Base-by-base conservation (phyloP, 768 basidiomycete genomes). In the Hericium rajendrae region DNA sequence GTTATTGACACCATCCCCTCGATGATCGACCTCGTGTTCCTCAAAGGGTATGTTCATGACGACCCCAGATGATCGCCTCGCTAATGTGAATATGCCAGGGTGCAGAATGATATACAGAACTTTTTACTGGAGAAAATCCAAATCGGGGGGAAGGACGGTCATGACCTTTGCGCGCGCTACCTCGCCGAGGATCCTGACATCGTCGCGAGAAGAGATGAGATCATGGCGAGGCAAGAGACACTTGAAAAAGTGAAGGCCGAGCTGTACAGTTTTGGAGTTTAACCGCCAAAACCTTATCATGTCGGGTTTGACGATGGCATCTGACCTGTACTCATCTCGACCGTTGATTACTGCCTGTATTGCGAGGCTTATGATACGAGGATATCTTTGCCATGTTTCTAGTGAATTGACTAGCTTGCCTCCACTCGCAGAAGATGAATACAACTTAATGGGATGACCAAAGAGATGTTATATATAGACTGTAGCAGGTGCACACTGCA, bases 1-100 rank as follows among this genome's bases (percentile, higher is more conserved):
- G 67, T 78, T 57, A 75, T 78, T 53, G 77, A 79, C 59, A 69
- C 68, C 53, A 62, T 78, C 4, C 76, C 78, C 12, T 68, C 55
- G 22, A 61, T 64, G 24, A 71, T 68, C 48, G 69, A 69, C 52
- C 63, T 59, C 22, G 22, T 16, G n/a, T 54, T 54, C 41, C 16
- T 54, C 4, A 10, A 43, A 41, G 54, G 61, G 56, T 49, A 46
- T 48, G 62, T 58, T 15, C 58, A 65, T 13, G 9, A 62, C 60
- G 10, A 10, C 37, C 16, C 18, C n/a, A 12, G 37, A 11, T 11
- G 38, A 38, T 53, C n/a, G 5, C 15, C 5, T 43, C 11, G 6
- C 52, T 53, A 24, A 53, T 46, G 43, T 5, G 12, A 16, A 9
- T 46, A 8, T 10, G 16, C 9, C 16, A 54, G 54, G 8, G 28